phyloP scores from a whole-genome alignment of 179 eudicot species.

The Camellia oleifera region DNA sequence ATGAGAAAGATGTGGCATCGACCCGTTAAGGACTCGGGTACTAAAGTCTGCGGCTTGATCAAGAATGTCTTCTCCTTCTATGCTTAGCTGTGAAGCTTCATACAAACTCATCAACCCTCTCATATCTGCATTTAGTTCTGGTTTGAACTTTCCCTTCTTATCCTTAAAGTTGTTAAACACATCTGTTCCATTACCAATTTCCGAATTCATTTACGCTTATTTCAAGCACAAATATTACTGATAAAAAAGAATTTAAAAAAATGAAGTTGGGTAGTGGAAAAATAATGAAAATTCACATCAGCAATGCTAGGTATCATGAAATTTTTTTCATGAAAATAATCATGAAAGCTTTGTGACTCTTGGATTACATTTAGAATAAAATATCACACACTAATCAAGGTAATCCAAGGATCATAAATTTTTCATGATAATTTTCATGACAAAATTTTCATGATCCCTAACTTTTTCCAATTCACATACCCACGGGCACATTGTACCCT shows the following conservation, averaged over 20 bases:
- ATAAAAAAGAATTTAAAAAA: too few species aligned
- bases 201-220: background rate
- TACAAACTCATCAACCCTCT: slow-evolving; percentile 49
- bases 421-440: too few species aligned
- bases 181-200: slow-evolving; percentile 25
- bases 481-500: slow-evolving; percentile 43
- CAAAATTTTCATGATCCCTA: too few species aligned
- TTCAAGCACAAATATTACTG: too few species aligned
- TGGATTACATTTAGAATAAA: too few species aligned
- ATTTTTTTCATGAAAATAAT: too few species aligned
- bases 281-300: background rate
- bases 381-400: too few species aligned
- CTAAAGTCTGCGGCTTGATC: slow-evolving; percentile 43
- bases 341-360: too few species aligned
- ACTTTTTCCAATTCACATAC: slow-evolving; percentile 20
- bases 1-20: slow-evolving; percentile 24
- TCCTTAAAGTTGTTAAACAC: slow-evolving; percentile 41
- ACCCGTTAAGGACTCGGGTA: slow-evolving; percentile 15
- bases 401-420: too few species aligned
- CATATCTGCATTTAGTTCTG: slow-evolving; percentile 28
- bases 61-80: slow-evolving; percentile 49
- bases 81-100: slow-evolving; percentile 55
- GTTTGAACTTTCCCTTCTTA: slow-evolving; percentile 31
- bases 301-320: too few species aligned
- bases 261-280: background rate